Conservation (phyloP, 2,329 filamentous ascomycete genomes). For the Pezicula neosporulosa region DNA sequence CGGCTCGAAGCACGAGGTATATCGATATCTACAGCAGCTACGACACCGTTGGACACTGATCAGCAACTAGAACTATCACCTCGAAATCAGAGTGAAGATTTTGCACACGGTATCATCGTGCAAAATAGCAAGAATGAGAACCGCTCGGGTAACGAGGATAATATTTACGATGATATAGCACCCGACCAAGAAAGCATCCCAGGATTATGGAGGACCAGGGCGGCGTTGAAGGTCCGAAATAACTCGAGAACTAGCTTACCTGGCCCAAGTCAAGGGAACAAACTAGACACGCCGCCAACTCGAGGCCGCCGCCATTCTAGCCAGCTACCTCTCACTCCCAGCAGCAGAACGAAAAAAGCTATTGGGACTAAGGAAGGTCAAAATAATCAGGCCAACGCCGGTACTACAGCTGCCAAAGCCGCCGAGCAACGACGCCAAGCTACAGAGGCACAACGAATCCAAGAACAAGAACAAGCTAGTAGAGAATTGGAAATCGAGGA, state of each 20-base stretch:
- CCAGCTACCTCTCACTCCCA: constrained; percentile 21
- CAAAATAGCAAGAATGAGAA: constrained; percentile 2
- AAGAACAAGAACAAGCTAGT: not conserved
- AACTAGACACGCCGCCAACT: constrained; percentile 19
- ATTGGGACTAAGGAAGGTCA: constrained; percentile 9
- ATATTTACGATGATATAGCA: constrained; percentile 22
- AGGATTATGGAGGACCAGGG: constrained; percentile 11
- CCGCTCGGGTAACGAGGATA: constrained; percentile 11
- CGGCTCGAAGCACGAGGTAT: constrained; percentile 18
- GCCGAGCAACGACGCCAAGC: constrained; percentile 15
- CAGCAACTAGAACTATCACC: constrained; percentile 6
- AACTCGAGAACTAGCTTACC: constrained; percentile 10
- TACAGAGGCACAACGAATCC: constrained; percentile 10
- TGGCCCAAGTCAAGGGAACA: constrained; percentile 12
- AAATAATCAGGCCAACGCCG: constrained; percentile 13
- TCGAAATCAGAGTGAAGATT: constrained; percentile 1
- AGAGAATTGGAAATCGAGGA: constrained; percentile 10
- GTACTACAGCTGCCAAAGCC: constrained; percentile 15
- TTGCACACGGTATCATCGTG: too few relatives aligned
- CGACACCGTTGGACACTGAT: constrained; percentile 19
- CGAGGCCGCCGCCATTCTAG: constrained; percentile 10
- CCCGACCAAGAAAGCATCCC: constrained; percentile 18
- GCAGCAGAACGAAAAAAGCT: constrained; percentile 15
- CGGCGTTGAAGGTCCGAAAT: constrained; percentile 14
- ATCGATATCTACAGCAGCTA: constrained; percentile 23